Base-by-base conservation (phyloP, 1,284 basidiomycete species). In the Austroboletus novae-zelandiae region DNA sequence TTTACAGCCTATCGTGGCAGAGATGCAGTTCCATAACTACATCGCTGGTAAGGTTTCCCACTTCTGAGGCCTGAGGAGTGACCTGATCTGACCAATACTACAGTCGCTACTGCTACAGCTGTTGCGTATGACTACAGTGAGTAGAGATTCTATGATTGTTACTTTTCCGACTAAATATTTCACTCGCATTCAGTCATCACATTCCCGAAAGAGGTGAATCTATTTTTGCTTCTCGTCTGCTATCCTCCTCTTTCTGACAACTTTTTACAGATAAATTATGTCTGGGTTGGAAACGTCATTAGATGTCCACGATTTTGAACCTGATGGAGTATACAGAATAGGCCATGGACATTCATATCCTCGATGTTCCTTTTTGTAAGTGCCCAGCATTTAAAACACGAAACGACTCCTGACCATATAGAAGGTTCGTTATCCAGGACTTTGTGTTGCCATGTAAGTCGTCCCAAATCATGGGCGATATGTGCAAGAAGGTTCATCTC, bases 101-200 rank as follows among this genome's bases (percentile, higher is more conserved):
- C 32, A 64, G 59, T 61, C 5, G 43, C 32, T 15, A 32, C 50
- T 20, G 27, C 25, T 20, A 35, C 54, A 0, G 61, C 37, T 2
- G 34, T 58, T 31, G 1, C 14, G 23, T 60, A 64, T 44, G 59
- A 64, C 30, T 64, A 61, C 35, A 15, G 59, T 62, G 44, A 52
- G 60, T 46, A n/a, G 7, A 18, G 9, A 23, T 18, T 30, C 18
- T 8, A 32, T 27, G n/a, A n/a, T 23, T 5, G 3, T 25, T 6
- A n/a, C 13, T 50, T 18, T 5, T 7, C 17, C 23, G 34, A 23
- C 20, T 23, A 8, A 25, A 25, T 9, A n/a, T 37, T 17, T 48
- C 5, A 5, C 11, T 30, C 34, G 20, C 15, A 15, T 43, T 23
- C 31, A 61, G 59, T 58, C 31, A 40, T 64, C 11, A 52, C 57